Evolutionary conservation across 257 asterid species (phyloP), one percentile per base, ranked within the genome.

Genomic region (Nicotiana tabacum): DNA sequence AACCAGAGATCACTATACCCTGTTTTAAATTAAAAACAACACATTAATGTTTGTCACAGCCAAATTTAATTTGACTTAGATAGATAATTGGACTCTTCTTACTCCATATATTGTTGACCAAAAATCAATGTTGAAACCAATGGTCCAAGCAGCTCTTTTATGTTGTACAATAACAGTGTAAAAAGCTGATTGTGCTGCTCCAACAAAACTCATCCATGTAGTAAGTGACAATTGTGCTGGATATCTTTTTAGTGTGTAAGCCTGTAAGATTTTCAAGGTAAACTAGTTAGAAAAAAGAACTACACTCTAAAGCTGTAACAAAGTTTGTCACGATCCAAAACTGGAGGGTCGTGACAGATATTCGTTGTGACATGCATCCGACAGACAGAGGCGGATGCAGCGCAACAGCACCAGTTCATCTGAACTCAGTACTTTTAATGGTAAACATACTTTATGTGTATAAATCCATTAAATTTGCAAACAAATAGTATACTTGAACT

Each of bases 191-290:
- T 94, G 98, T 70, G 95, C 94, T 78, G 93, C 97, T 83, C 98
- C 98, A 32, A 94, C 90, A 77, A 91, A 81, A 81, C 81, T 94
- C 91, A 92, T 86, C 98, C 97, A 94, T 33, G 96, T 85, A 0
- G 96, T 79, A 30, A 94, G 84, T 15, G 98, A 94, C 78, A 94
- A 90, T 83, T 91, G 98, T 46, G 96, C 95, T 79, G 97, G 98
- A 87, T 89, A 92, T 56, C 95, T 87, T 87, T 83, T 91, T 84
- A 94, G 43, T 43, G 96, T 89, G 48, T 82, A 91, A 27, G 96
- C 96, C 96, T 92, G 86, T 80, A 76, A 24, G 12, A 53, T 58
- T 82, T 11, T 2, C 17, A 7, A 29, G 12, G 60, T 55, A 55
- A 55, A 17, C 60, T 55, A 55, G 18, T 13, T 4, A 55, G n/a